A percentile compares a stretch with the other conserved stretches of the same genome.
Conservation (phyloP, 139 green algal genomes). For the Parachlorella kessleri region DNA sequence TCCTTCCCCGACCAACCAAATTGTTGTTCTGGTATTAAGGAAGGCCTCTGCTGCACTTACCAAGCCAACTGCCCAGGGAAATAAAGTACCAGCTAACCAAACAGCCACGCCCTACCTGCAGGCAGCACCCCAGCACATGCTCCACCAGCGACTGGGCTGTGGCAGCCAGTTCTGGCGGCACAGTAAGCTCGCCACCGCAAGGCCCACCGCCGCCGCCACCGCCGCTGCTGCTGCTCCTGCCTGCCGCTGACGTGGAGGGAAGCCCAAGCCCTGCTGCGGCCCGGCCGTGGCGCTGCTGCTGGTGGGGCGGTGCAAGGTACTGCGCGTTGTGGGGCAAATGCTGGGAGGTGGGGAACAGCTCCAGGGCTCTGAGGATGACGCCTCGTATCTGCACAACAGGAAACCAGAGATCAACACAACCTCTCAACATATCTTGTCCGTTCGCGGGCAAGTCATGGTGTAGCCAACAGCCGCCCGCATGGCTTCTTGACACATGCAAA, state of each 20-base stretch:
- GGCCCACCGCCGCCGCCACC: background rate
- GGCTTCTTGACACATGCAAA: too few relatives aligned
- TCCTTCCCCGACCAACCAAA: too few relatives aligned
- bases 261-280: background rate
- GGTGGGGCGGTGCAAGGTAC: too few relatives aligned
- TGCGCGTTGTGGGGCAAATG: background rate
- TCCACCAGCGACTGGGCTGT: conserved; percentile 30
- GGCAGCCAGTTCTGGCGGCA: conserved; percentile 15
- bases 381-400: too few relatives aligned
- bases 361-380: conserved; percentile 25
- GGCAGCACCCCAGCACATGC: conserved; percentile 48
- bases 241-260: background rate
- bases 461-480: too few relatives aligned
- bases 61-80: too few relatives aligned
- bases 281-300: too few relatives aligned
- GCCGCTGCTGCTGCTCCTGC: conserved; percentile 1
- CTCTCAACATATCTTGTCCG: too few relatives aligned
- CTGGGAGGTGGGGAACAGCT: conserved; percentile 11
- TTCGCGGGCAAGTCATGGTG: too few relatives aligned
- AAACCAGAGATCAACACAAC: too few relatives aligned
- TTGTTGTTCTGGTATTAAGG: too few relatives aligned
- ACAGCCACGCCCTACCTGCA: conserved; percentile 35
- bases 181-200: background rate
- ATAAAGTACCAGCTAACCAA: conserved; percentile 1
- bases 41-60: too few relatives aligned